These are phyloP conservation scores for Pichia californica DNA, from an alignment of 805 yeast species.

Conservation along the genomic window DNA sequence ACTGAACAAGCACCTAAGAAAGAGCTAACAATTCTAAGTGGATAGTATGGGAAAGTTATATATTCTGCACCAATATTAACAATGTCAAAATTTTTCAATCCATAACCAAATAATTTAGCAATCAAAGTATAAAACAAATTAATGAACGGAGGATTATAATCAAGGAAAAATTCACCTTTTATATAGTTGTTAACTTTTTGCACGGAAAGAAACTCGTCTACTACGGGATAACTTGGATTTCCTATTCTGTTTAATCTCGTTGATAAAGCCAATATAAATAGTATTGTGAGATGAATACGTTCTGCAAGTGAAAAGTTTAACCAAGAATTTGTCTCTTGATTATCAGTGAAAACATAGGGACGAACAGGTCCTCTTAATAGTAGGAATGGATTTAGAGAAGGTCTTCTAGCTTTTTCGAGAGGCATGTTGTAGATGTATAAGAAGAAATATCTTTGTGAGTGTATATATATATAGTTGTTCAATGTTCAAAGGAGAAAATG, in stretches of 20 bases:
- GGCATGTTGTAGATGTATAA: too few species aligned
- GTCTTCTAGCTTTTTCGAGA: not conserved
- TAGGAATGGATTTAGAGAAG: not conserved
- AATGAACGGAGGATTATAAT: constrained; percentile 76
- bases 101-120: constrained; percentile 51
- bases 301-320: constrained; percentile 2
- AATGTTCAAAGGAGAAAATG: too few species aligned
- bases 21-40: constrained; percentile 54
- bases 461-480: too few species aligned
- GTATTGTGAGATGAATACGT: constrained; percentile 14
- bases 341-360: constrained; percentile 4
- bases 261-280: constrained; percentile 34
- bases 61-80: not conserved
- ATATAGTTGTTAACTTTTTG: constrained; percentile 61
- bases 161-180: constrained; percentile 59
- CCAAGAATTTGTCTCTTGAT: not conserved
- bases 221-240: constrained; percentile 72
- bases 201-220: constrained; percentile 73
- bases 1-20: constrained; percentile 48
- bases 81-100: constrained; percentile 21
- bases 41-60: constrained; percentile 45
- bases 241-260: constrained; percentile 56
- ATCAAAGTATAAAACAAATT: constrained; percentile 65
- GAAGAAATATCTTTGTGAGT: too few species aligned
- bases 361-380: constrained; percentile 8